These are phyloP conservation scores for Echites panduratus DNA, from an alignment of 257 asterid genomes.

Conservation along the genomic window DNA sequence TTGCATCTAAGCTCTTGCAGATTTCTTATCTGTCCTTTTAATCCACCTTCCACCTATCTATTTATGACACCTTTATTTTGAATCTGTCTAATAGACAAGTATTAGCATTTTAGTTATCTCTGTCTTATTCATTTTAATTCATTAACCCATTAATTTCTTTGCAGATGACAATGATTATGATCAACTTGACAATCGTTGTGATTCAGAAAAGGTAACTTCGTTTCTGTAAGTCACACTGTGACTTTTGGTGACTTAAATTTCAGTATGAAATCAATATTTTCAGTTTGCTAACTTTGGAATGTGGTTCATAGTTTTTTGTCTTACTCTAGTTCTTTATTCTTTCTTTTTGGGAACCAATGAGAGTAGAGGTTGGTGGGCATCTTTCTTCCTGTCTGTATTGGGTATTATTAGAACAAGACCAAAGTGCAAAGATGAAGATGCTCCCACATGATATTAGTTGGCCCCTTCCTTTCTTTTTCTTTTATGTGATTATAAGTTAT, in stretches of 20 bases:
- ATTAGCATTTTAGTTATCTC: background rate
- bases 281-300: background rate
- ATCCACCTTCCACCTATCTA: background rate
- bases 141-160: background rate
- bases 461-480: background rate
- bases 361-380: background rate
- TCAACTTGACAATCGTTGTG: background rate
- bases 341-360: background rate
- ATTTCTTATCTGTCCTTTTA: background rate
- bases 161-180: constrained; percentile 7
- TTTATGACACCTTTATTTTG: background rate
- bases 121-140: background rate
- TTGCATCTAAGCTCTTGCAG: background rate
- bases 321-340: background rate
- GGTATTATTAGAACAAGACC: background rate
- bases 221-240: background rate
- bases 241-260: background rate
- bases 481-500: background rate
- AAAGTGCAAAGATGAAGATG: background rate
- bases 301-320: background rate
- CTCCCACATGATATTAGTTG: background rate
- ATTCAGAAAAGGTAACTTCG: constrained; percentile 9
- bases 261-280: background rate
- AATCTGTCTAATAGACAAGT: background rate
- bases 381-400: background rate